Percentiles rank a stretch among this genome's conserved stretches.
These are phyloP conservation scores for Alternaria postmessia DNA, from an alignment of 2,329 filamentous ascomycete species.

Conservation along the genomic window DNA sequence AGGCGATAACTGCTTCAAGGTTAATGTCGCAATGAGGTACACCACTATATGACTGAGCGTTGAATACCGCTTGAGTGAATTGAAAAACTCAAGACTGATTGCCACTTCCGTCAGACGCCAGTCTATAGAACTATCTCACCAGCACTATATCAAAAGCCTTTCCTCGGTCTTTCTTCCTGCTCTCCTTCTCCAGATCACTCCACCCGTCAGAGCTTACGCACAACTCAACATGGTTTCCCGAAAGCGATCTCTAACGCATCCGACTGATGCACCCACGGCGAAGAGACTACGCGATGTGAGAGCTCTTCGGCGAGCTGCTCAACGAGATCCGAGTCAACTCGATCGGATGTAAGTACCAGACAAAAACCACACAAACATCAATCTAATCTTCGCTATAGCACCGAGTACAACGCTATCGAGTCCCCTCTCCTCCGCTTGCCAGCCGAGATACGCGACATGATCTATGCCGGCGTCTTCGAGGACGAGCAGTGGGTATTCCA, in stretches of 20 bases:
- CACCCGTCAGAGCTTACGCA: too few species aligned
- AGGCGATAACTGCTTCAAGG: accelerated
- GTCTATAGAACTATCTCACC: too few species aligned
- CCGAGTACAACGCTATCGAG: not conserved
- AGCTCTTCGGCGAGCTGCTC: not conserved
- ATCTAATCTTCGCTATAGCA: not conserved
- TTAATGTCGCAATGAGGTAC: accelerated
- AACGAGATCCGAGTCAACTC: not conserved
- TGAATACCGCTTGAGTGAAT: accelerated
- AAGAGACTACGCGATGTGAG: not conserved
- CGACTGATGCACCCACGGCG: too few species aligned
- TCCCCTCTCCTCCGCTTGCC: not conserved
- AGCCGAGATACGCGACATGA: not conserved
- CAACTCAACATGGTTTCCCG: not conserved
- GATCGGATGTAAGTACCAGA: not conserved
- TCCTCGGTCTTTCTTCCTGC: too few species aligned
- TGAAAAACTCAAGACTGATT: too few species aligned
- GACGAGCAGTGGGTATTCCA: too few species aligned
- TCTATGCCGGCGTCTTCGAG: not conserved
- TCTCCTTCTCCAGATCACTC: too few species aligned
- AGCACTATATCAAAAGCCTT: too few species aligned
- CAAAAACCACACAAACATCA: not conserved
- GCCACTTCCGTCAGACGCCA: too few species aligned
- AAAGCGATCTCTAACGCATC: accelerated
- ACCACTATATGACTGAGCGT: too few species aligned